Percentiles rank a stretch among this genome's conserved stretches.
These are phyloP conservation scores for Xanthoceras sorbifolium DNA, from an alignment of 345 rosid genomes.

Conservation along the genomic window DNA sequence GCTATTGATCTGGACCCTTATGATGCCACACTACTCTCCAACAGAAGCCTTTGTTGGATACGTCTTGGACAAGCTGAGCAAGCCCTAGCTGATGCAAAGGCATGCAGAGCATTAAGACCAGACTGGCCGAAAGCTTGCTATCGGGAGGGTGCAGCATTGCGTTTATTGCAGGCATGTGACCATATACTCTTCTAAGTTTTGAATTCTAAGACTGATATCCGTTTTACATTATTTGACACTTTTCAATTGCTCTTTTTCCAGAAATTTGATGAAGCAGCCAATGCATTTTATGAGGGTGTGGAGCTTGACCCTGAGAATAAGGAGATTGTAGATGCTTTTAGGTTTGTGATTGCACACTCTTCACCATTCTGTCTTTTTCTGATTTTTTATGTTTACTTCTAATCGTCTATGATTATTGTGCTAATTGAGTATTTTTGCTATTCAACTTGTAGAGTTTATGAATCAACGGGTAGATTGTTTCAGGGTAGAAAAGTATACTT, in stretches of 20 bases:
- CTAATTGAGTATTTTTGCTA: not conserved
- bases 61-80: conserved; percentile 70
- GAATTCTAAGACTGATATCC: not conserved
- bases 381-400: too few relatives aligned
- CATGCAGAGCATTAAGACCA: conserved; percentile 67
- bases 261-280: conserved; percentile 90
- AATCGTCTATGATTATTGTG: too few relatives aligned
- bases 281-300: conserved; percentile 83
- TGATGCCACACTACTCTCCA: conserved; percentile 66
- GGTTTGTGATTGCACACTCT: conserved; percentile 42
- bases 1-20: conserved; percentile 85
- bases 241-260: conserved; percentile 28
- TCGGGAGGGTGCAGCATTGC: conserved; percentile 93
- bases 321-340: conserved; percentile 71
- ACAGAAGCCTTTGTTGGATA: conserved; percentile 92
- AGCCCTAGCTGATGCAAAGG: conserved; percentile 81
- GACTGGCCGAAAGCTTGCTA: conserved; percentile 91
- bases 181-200: not conserved
- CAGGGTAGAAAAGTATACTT: too few relatives aligned
- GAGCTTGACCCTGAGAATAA: conserved; percentile 68
- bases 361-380: not conserved
- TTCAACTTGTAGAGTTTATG: not conserved
- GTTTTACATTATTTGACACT: not conserved
- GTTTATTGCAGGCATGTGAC: conserved; percentile 56
- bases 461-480: too few relatives aligned